A percentile compares a stretch with the other conserved stretches of the same genome.
Evolutionary conservation across 306 rosid genomes (phyloP).

Genomic region (Corylus americana): DNA sequence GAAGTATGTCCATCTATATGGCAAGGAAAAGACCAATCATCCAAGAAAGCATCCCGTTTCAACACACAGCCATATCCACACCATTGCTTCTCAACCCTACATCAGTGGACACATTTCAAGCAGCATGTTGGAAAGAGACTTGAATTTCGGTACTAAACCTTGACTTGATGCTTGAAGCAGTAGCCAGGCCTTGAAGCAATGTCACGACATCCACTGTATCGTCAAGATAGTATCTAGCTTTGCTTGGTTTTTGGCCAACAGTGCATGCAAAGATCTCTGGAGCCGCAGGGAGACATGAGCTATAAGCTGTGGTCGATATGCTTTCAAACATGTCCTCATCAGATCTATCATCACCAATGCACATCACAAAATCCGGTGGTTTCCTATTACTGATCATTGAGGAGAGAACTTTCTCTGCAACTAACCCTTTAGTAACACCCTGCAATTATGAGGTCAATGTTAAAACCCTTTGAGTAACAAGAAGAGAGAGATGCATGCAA

Average conservation of each 20-base stretch:
- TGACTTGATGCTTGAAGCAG: constrained; percentile 36
- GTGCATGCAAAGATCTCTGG: constrained; percentile 82
- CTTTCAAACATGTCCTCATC: constrained; percentile 91
- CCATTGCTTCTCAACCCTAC: constrained; percentile 24
- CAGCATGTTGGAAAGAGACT: constrained; percentile 36
- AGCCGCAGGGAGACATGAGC: constrained; percentile 35
- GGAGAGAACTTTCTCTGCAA: constrained; percentile 61
- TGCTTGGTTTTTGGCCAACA: constrained; percentile 84
- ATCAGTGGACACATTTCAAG: constrained; percentile 31
- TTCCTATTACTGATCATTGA: constrained; percentile 42
- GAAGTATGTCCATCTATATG: constrained; percentile 15
- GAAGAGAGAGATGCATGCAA: background rate
- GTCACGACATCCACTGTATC: constrained; percentile 55
- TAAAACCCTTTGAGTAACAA: constrained; percentile 22
- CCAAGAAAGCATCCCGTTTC: constrained; percentile 8
- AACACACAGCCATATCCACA: constrained; percentile 7
- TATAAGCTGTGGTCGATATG: constrained; percentile 48
- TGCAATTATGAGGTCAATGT: constrained; percentile 21
- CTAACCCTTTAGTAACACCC: constrained; percentile 74
- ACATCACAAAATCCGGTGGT: constrained; percentile 67
- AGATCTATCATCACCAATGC: constrained; percentile 80
- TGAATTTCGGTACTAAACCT: constrained; percentile 31
- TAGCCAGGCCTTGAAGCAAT: constrained; percentile 56
- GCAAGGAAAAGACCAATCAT: background rate
- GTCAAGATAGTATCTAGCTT: constrained; percentile 79